These are phyloP conservation scores for Ogataea pignaliae DNA, from an alignment of 805 yeast genomes.

Conservation along the genomic window DNA sequence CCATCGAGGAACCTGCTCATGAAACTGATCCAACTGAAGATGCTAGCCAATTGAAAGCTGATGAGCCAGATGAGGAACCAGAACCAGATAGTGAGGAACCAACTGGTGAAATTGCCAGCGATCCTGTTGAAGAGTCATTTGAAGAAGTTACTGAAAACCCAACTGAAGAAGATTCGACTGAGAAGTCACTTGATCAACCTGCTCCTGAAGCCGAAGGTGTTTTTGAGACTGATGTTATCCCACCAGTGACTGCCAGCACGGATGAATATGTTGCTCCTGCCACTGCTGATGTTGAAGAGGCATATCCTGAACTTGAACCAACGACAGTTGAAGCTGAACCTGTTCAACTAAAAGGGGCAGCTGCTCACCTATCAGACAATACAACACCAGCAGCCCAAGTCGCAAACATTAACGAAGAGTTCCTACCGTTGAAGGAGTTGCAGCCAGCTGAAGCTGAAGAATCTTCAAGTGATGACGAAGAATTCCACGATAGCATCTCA, in stretches of 20 bases:
- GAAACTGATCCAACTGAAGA: no score
- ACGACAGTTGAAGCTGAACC: background rate
- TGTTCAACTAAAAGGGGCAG: background rate
- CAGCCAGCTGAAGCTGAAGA: constrained; percentile 50
- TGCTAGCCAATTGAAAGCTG: background rate
- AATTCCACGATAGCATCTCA: constrained; percentile 34
- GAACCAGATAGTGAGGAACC: no score
- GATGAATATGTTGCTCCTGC: background rate
- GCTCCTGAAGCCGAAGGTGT: constrained; percentile 2
- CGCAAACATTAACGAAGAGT: constrained; percentile 38
- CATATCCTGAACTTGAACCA: background rate
- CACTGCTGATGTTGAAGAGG: background rate
- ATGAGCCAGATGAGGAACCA: constrained; percentile 7
- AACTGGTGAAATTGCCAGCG: no score
- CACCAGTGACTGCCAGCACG: background rate
- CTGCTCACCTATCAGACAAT: background rate
- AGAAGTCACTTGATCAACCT: no score
- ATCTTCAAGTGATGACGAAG: constrained; percentile 36
- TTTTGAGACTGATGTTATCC: background rate
- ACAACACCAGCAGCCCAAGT: background rate
- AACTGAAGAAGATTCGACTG: no score
- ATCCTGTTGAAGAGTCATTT: no score
- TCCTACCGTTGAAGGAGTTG: constrained; percentile 59
- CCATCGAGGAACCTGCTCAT: no score
- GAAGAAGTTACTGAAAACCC: no score